A percentile compares a stretch with the other conserved stretches of the same genome.
phyloP scores from a whole-genome alignment of 2,329 filamentous ascomycete genomes.

The Sporothrix dimorphospora region DNA sequence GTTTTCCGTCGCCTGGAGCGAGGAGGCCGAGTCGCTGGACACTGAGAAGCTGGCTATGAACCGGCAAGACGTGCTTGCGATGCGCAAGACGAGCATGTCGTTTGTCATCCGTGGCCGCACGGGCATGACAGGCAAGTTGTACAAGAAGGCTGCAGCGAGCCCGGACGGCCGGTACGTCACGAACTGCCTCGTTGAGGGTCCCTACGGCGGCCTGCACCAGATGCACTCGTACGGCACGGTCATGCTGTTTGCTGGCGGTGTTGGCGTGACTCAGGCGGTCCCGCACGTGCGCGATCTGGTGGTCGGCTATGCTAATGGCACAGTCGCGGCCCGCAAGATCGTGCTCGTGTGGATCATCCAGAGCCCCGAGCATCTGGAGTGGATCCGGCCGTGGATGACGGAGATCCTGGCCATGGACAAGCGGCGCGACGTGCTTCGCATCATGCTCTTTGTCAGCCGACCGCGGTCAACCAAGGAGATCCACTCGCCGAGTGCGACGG shows the following conservation, averaged over 20 bases:
- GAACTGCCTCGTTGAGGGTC: constrained; percentile 72
- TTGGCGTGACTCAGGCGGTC: constrained; percentile 79
- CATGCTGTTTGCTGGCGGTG: constrained; percentile 77
- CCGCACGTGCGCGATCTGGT: constrained; percentile 75
- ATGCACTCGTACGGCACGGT: constrained; percentile 77
- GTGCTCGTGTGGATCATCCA: constrained; percentile 80
- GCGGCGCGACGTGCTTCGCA: constrained; percentile 72
- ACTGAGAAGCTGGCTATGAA: constrained; percentile 62
- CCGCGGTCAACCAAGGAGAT: constrained; percentile 79
- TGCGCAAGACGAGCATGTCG: constrained; percentile 67
- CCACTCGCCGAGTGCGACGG: constrained; percentile 73
- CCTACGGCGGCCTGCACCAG: constrained; percentile 72
- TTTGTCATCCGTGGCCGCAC: constrained; percentile 75
- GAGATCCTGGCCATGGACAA: constrained; percentile 75
- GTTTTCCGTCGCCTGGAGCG: constrained; percentile 78
- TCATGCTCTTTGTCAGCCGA: constrained; percentile 77
- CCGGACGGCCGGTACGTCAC: constrained; percentile 65
- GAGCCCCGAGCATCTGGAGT: constrained; percentile 78
- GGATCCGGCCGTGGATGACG: constrained; percentile 85
- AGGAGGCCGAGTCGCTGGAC: constrained; percentile 59
- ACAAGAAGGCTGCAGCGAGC: constrained; percentile 65
- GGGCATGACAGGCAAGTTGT: constrained; percentile 72
- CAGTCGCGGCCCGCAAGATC: constrained; percentile 70
- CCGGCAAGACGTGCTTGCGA: constrained; percentile 60
- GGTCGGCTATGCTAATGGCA: constrained; percentile 67